Base-by-base conservation (phyloP, 78 protist genomes). In the Bodo saltans region DNA sequence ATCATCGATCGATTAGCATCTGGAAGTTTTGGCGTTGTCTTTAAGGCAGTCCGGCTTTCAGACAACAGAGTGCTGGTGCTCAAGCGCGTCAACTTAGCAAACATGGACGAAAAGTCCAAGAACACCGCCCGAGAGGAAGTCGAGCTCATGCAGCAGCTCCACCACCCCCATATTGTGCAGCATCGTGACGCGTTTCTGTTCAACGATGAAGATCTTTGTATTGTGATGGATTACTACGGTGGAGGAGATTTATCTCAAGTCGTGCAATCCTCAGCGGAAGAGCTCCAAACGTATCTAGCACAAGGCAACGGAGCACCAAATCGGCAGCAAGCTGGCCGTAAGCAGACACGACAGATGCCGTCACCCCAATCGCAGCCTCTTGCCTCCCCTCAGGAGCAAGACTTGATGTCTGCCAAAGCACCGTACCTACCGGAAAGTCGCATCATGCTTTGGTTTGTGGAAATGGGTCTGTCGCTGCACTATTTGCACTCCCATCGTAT, bases 151-250 rank as follows among this genome's bases (percentile, higher is more conserved):
- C 70, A 89, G 71, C 42, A 35, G 74, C 83, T 94, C 76, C 41
- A 79, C 40, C 92, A 88, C 71, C 89, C 91, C 42, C 37, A 88
- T 88, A 92, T 94, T 70, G 72, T 89, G 21, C 32, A 42, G n/a
- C 93, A 90, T 84, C 47, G 75, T 41, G 97, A 94, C n/a, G 74
- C 90, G 32, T 93, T 94, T 74, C 0, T 25, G 8, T 26, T 30
- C 53, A 88, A 0, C 33, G 42, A 71, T 39, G 68, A 34, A 27
- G 11, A 76, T 53, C 83, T 96, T n/a, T 85, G 90, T 81, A 91
- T 96, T 8, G 81, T 92, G 52, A 96, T 94, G 97, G 96, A 94
- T 41, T 93, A 86, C 47, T 92, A 94, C 34, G 94, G 88, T 60
- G 92, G 88, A 1, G 90, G 90, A 1, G 84, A 76, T 71, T 75